These are phyloP conservation scores for Chrysochromulina tobinii DNA, from an alignment of 78 protist species.

Conservation along the genomic window DNA sequence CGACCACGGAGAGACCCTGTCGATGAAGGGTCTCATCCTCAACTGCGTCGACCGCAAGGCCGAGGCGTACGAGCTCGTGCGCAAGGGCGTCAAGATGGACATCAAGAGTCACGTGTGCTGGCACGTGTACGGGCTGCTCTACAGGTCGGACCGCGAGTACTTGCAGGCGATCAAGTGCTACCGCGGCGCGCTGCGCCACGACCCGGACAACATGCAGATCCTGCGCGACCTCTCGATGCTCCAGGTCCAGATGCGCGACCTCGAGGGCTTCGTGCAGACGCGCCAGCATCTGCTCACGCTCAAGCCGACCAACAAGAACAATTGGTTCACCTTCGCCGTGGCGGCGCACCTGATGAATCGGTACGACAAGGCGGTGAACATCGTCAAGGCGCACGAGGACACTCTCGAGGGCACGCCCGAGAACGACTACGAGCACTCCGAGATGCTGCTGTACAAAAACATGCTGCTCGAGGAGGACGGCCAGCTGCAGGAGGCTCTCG, in stretches of 20 bases:
- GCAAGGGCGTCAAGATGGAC: conserved; percentile 59
- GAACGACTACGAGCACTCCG: conserved; percentile 47
- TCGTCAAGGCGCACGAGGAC: conserved; percentile 59
- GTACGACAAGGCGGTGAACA: conserved; percentile 36
- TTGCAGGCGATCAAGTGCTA: conserved; percentile 85
- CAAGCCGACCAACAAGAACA: conserved; percentile 55
- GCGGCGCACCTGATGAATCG: conserved; percentile 71
- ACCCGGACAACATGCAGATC: conserved; percentile 78
- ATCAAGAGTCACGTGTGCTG: conserved; percentile 73
- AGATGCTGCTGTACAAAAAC: conserved; percentile 50
- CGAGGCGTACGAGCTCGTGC: conserved; percentile 84
- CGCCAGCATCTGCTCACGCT: conserved; percentile 65
- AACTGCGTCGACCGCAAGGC: conserved; percentile 62
- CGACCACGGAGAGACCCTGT: conserved; percentile 73
- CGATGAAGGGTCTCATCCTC: conserved; percentile 84
- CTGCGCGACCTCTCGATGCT: conserved; percentile 72
- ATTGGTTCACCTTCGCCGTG: conserved; percentile 83
- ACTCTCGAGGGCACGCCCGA: conserved; percentile 32
- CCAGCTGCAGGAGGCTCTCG: not conserved
- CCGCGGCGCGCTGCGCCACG: conserved; percentile 71
- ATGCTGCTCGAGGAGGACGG: not conserved
- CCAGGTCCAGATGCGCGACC: conserved; percentile 81
- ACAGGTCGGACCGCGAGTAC: conserved; percentile 85
- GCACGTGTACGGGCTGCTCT: conserved; percentile 90
- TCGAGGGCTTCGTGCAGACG: conserved; percentile 74